These are phyloP conservation scores for Chenopodium berlandieri DNA, from an alignment of 148 eudicot species.

Conservation along the genomic window DNA sequence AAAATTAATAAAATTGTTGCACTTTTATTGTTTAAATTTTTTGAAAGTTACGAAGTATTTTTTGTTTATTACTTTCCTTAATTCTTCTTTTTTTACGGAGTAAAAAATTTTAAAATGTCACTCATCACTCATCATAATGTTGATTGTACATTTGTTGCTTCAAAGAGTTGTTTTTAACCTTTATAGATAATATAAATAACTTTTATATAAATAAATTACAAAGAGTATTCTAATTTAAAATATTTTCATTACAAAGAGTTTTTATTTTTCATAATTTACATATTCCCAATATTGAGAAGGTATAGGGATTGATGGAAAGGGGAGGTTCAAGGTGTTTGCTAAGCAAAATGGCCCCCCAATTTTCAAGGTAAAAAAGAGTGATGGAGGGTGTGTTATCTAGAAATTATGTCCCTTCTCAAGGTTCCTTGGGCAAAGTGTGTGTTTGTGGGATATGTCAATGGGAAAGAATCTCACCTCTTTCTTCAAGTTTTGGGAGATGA, in stretches of 20 bases:
- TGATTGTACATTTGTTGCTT: too few relatives aligned
- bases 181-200: too few relatives aligned
- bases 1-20: too few relatives aligned
- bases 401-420: slow-evolving; percentile 50
- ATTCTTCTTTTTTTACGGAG: too few relatives aligned
- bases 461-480: slow-evolving; percentile 27
- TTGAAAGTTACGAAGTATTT: too few relatives aligned
- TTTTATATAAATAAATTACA: too few relatives aligned
- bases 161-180: too few relatives aligned
- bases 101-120: too few relatives aligned
- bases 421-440: slow-evolving; percentile 33
- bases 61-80: too few relatives aligned
- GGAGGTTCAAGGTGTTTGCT: slow-evolving; percentile 5
- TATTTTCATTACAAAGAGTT: background rate
- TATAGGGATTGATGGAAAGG: slow-evolving; percentile 34
- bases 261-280: background rate
- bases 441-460: slow-evolving; percentile 15
- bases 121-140: too few relatives aligned
- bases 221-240: too few relatives aligned
- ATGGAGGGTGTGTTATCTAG: slow-evolving; percentile 33
- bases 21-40: too few relatives aligned
- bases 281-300: background rate
- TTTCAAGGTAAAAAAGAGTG: slow-evolving; percentile 29
- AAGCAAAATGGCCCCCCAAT: slow-evolving; percentile 25
- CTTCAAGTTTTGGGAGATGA: slow-evolving; percentile 31